Evolutionary conservation across 2,329 filamentous ascomycete species (phyloP), one percentile per base, ranked within the genome.

Genomic region (Pezicula rhizophila): DNA sequence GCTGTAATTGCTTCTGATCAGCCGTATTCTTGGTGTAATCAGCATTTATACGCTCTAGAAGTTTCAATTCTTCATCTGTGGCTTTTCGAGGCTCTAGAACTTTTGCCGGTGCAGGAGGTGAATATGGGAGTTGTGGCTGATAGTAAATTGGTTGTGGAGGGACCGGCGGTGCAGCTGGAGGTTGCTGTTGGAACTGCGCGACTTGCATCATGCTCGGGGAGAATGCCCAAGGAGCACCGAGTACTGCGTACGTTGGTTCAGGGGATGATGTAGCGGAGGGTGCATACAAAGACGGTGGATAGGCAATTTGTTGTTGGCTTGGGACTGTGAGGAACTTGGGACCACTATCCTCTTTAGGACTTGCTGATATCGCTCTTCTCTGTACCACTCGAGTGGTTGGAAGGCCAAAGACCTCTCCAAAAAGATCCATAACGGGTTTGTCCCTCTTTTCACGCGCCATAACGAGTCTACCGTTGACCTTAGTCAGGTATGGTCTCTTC

Each of bases 401-500:
- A 37, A 15, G 28, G 17, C 52, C 52, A 45, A 60, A 61, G 2
- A 49, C 46, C 33, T 59, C 52, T 47, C 54, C 55, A 5, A 63
- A 31, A 1, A 62, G 45, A 50, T 58, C 49, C 5, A 59, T 42
- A 6, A 31, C 23, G 4, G 33, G 31, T 37, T 52, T 60, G n/a
- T 55, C 46, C 18, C 46, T 53, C 41, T 57, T 62, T 6, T 54
- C 44, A 17, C 59, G 57, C 18, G 57, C 61, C 57, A 63, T 56
- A 5, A 60, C 58, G 5, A 64, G 48, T 46, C 53, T 58, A 15
- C 62, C 62, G 31, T 60, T 60, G 25, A 59, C 39, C 44, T 62
- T 63, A 8, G 61, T 62, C 5, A 64, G 17, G 49, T 64, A 64
- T 8, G 58, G 54, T 15, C 17, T 31, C 8, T 57, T 57, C 23